These are phyloP conservation scores for Solanum gandarillasii DNA, from an alignment of 257 asterid genomes.

Conservation along the genomic window DNA sequence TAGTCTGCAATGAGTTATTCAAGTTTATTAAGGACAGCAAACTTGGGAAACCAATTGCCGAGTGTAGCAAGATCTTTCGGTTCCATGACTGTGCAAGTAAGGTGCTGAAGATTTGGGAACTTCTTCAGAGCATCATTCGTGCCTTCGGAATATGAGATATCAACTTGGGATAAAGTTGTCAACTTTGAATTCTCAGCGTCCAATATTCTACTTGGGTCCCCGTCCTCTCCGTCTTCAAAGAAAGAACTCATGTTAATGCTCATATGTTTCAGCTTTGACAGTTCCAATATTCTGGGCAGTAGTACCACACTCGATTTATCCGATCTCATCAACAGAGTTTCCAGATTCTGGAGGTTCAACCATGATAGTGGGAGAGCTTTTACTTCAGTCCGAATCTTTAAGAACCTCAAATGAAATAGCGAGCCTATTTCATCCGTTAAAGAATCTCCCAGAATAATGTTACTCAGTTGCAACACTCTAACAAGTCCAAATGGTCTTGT, in stretches of 20 bases:
- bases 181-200: background rate
- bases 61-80: background rate
- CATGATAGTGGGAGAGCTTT: background rate
- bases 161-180: background rate
- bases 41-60: background rate
- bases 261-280: background rate
- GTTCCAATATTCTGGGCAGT: background rate
- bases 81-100: background rate
- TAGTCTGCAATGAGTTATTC: background rate
- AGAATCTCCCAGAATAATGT: background rate
- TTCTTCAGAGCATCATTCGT: background rate
- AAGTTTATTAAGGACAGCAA: background rate
- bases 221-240: background rate
- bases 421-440: background rate
- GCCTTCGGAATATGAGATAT: background rate
- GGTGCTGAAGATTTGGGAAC: background rate
- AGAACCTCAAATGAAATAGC: background rate
- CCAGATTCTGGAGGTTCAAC: background rate
- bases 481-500: background rate
- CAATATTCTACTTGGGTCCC: background rate
- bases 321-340: background rate
- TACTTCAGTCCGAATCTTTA: background rate
- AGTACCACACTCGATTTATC: background rate
- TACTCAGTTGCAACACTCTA: constrained; percentile 4
- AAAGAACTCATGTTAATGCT: background rate